Percentiles rank a stretch among this genome's conserved stretches.
Conservation (phyloP, 2,329 filamentous ascomycete species). For the Colletotrichum theobromicola region DNA sequence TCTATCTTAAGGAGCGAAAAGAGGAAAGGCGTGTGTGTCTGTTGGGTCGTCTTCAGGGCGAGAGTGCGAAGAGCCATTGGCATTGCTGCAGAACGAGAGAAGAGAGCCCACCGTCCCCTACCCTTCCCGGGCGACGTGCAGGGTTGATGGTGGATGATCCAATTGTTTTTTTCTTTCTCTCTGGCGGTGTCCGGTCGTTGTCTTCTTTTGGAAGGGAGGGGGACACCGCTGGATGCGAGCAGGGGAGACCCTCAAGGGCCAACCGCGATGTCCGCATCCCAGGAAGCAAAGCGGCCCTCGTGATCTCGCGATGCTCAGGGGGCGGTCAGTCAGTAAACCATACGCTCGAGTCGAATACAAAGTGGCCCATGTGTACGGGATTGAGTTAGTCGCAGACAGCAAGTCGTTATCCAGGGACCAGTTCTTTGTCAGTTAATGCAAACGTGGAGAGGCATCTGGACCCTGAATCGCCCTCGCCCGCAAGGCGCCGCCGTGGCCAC, state of each 20-base stretch:
- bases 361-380: neutral
- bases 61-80: neutral
- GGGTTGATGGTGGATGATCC: neutral
- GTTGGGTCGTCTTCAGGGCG: neutral
- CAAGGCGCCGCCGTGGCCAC: neutral
- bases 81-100: conserved; percentile 4
- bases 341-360: neutral
- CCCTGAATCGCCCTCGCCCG: conserved; percentile 4
- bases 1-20: neutral
- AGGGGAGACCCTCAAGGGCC: conserved; percentile 3
- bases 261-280: neutral
- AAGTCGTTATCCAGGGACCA: neutral
- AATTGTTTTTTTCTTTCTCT: neutral
- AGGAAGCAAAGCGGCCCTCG: neutral
- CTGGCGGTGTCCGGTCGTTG: neutral
- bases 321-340: neutral
- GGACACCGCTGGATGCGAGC: neutral
- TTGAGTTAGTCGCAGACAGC: neutral
- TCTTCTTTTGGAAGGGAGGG: neutral
- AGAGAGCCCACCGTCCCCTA: neutral
- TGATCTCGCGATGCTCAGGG: conserved; percentile 1
- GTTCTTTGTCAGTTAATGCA: conserved; percentile 2
- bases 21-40: neutral
- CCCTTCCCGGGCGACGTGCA: neutral
- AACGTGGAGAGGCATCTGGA: neutral